Conservation (phyloP, 768 basidiomycete species). For the Mycena leptocephala region DNA sequence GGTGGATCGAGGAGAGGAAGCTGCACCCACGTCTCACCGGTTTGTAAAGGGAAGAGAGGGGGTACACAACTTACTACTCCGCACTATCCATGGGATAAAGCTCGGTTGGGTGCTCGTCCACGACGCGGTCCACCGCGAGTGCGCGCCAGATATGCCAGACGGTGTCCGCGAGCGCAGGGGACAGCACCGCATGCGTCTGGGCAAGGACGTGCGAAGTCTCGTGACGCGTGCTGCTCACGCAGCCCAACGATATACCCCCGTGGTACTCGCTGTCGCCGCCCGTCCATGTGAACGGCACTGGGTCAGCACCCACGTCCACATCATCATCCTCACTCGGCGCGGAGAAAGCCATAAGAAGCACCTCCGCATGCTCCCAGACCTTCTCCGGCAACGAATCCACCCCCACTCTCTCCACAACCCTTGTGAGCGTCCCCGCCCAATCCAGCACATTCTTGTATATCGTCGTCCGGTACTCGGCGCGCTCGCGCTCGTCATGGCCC, state of each 20-base stretch:
- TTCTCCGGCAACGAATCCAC: slow-evolving; percentile 69
- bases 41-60: neutral
- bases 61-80: slow-evolving; percentile 25
- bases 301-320: too few species aligned
- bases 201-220: slow-evolving; percentile 73
- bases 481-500: slow-evolving; percentile 77
- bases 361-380: neutral
- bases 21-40: slow-evolving; percentile 55
- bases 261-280: slow-evolving; percentile 1
- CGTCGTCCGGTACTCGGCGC: slow-evolving; percentile 76
- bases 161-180: slow-evolving; percentile 62
- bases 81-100: slow-evolving; percentile 82
- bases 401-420: slow-evolving; percentile 79
- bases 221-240: too few species aligned
- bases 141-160: slow-evolving; percentile 69
- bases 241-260: slow-evolving; percentile 55
- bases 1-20: slow-evolving; percentile 87
- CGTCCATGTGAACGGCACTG: too few species aligned
- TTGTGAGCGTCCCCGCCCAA: slow-evolving; percentile 77
- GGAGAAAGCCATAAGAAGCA: slow-evolving; percentile 16
- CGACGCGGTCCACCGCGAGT: slow-evolving; percentile 51
- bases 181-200: slow-evolving; percentile 40
- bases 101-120: slow-evolving; percentile 59
- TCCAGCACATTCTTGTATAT: too few species aligned
- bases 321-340: neutral